Evolutionary conservation across 2,329 filamentous ascomycete species (phyloP).

Genomic region (Grosmannia penicillata): DNA sequence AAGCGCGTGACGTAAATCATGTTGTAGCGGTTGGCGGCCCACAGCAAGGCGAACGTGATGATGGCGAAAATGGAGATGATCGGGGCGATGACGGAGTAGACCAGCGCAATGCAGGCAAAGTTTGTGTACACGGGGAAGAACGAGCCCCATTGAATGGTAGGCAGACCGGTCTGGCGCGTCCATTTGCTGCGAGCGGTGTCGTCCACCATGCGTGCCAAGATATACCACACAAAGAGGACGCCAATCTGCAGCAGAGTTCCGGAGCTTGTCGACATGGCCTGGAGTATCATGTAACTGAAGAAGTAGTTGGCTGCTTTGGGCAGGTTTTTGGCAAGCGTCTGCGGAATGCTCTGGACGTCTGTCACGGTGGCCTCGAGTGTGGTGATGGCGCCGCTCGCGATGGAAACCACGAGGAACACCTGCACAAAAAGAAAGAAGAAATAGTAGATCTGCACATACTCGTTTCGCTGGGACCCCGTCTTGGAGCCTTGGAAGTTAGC

Average conservation of each 20-base stretch:
- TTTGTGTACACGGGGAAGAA: conserved; percentile 97
- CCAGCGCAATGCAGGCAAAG: conserved; percentile 78
- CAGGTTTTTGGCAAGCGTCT: conserved; percentile 61
- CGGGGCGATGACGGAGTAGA: conserved; percentile 81
- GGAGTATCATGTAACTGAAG: conserved; percentile 95
- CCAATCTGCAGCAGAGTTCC: conserved; percentile 74
- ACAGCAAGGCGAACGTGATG: conserved; percentile 80
- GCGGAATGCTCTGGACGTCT: conserved; percentile 52
- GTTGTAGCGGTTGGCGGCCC: conserved; percentile 92
- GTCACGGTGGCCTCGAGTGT: conserved; percentile 40
- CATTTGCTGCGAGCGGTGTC: conserved; percentile 74
- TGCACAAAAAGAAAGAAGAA: conserved; percentile 92
- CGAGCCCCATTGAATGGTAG: conserved; percentile 72
- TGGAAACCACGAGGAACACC: conserved; percentile 82
- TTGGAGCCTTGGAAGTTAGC: conserved; percentile 64
- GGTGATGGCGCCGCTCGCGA: conserved; percentile 56
- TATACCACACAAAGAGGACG: conserved; percentile 66
- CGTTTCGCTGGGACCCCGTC: conserved; percentile 62
- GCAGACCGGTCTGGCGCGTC: conserved; percentile 64
- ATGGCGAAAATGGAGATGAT: conserved; percentile 88
- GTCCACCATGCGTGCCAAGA: conserved; percentile 69
- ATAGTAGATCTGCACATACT: conserved; percentile 85
- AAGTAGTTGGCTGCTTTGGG: conserved; percentile 91
- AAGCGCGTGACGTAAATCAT: conserved; percentile 91
- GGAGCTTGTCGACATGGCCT: conserved; percentile 80